Conservation (phyloP, 1,284 basidiomycete species). For the Moesziomyces antarcticus region DNA sequence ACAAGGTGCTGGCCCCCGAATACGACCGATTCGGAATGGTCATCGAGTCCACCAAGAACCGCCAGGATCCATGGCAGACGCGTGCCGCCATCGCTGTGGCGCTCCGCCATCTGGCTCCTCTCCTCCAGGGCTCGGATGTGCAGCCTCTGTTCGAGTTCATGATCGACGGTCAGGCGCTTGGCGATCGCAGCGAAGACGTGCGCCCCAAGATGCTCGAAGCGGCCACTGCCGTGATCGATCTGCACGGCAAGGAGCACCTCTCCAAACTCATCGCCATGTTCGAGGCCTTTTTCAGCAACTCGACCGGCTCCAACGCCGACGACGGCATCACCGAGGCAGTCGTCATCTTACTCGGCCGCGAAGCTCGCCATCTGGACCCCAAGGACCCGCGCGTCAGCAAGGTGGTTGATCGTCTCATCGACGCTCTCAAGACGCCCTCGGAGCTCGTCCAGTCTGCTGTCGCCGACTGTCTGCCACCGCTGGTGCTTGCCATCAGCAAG, state of each 20-base stretch:
- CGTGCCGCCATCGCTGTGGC: constrained; percentile 81
- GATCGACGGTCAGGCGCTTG: constrained; percentile 84
- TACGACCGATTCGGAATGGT: constrained; percentile 80
- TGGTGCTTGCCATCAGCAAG: constrained; percentile 78
- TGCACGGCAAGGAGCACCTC: constrained; percentile 80
- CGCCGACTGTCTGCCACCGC: constrained; percentile 85
- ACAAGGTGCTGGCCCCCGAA: constrained; percentile 78
- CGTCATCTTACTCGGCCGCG: constrained; percentile 91
- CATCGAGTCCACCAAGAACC: constrained; percentile 86
- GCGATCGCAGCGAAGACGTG: constrained; percentile 85
- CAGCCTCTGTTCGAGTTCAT: constrained; percentile 88
- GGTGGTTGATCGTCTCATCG: constrained; percentile 88
- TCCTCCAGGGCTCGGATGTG: constrained; percentile 76
- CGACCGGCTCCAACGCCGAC: constrained; percentile 36
- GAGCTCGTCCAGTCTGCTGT: constrained; percentile 98
- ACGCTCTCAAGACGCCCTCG: constrained; percentile 91
- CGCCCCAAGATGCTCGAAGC: constrained; percentile 88
- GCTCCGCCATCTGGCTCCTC: constrained; percentile 78
- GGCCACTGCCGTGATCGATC: constrained; percentile 83
- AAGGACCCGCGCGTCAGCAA: constrained; percentile 68
- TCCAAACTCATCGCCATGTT: constrained; percentile 84
- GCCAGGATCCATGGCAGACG: constrained; percentile 89
- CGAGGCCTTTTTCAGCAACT: constrained; percentile 78
- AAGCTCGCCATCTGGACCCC: constrained; percentile 86
- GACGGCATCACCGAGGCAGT: constrained; percentile 84